phyloP scores from a whole-genome alignment of 2,329 filamentous ascomycete genomes.

The Exophiala bonariae region DNA sequence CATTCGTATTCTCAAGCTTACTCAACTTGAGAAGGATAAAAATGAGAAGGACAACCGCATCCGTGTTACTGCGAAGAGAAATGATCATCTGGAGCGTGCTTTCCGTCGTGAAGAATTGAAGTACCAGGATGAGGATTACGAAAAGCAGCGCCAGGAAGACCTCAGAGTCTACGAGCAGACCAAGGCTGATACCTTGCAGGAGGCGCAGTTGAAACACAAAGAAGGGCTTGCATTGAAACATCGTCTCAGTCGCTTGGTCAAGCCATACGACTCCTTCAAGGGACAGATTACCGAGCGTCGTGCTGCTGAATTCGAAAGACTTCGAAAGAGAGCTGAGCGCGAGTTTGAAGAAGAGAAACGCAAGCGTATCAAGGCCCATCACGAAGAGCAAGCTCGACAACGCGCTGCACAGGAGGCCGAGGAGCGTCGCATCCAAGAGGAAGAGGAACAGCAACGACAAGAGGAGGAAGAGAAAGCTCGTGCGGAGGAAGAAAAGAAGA shows the following conservation, averaged over 20 bases:
- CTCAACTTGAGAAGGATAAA: slow-evolving; percentile 96
- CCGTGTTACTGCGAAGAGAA: slow-evolving; percentile 87
- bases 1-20: slow-evolving; percentile 90
- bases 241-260: slow-evolving; percentile 80
- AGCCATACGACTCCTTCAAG: slow-evolving; percentile 81
- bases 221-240: slow-evolving; percentile 92
- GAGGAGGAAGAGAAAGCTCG: slow-evolving; percentile 85
- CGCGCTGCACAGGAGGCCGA: slow-evolving; percentile 81
- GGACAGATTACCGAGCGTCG: slow-evolving; percentile 80
- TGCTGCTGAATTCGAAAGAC: slow-evolving; percentile 93
- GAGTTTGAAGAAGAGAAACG: slow-evolving; percentile 92
- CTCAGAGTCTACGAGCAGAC: slow-evolving; percentile 75
- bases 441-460: slow-evolving; percentile 75
- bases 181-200: slow-evolving; percentile 75
- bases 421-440: slow-evolving; percentile 75
- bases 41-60: slow-evolving; percentile 90
- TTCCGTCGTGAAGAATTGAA: slow-evolving; percentile 95
- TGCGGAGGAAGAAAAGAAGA: slow-evolving; percentile 77
- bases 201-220: slow-evolving; percentile 84
- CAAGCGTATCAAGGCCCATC: slow-evolving; percentile 81
- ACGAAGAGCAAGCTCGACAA: slow-evolving; percentile 79
- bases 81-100: slow-evolving; percentile 95
- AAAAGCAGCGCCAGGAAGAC: slow-evolving; percentile 76
- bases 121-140: slow-evolving; percentile 84
- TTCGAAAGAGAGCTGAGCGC: slow-evolving; percentile 84